A percentile compares a stretch with the other conserved stretches of the same genome.
phyloP scores from a whole-genome alignment of 2,329 filamentous ascomycete genomes.

The Neurospora crassa region DNA sequence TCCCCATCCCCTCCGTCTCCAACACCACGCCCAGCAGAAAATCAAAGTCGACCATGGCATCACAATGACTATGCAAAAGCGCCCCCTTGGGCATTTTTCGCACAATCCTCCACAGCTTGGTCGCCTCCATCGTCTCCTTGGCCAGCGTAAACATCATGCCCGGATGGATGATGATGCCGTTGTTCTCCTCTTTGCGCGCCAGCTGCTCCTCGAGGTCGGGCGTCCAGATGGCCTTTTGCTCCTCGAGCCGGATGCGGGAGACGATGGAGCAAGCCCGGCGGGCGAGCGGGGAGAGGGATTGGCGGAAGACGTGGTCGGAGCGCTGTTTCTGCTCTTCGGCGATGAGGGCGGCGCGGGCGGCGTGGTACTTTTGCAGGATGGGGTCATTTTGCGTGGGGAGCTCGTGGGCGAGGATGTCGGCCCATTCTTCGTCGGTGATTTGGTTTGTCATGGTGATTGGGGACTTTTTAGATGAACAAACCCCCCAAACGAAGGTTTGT shows the following conservation, averaged over 20 bases:
- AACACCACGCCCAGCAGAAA: constrained; percentile 68
- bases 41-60: constrained; percentile 84
- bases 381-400: constrained; percentile 54
- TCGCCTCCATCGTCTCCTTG: constrained; percentile 76
- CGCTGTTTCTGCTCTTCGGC: constrained; percentile 72
- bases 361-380: constrained; percentile 68
- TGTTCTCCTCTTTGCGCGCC: constrained; percentile 40
- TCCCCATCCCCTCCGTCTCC: constrained; percentile 62
- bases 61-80: constrained; percentile 77
- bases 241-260: constrained; percentile 65
- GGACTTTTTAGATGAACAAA: too few species aligned
- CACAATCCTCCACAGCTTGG: constrained; percentile 77
- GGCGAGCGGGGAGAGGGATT: constrained; percentile 70
- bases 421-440: constrained; percentile 49
- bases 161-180: constrained; percentile 57
- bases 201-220: constrained; percentile 60
- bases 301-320: constrained; percentile 62
- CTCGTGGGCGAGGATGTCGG: constrained; percentile 44
- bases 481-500: too few species aligned
- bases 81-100: constrained; percentile 82
- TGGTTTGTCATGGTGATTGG: neutral
- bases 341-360: constrained; percentile 66
- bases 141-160: constrained; percentile 92
- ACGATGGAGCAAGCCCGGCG: constrained; percentile 71
- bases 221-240: constrained; percentile 70